Evolutionary conservation across 1,139 yeast genomes (phyloP).

Genomic region (Pichia sp.): DNA sequence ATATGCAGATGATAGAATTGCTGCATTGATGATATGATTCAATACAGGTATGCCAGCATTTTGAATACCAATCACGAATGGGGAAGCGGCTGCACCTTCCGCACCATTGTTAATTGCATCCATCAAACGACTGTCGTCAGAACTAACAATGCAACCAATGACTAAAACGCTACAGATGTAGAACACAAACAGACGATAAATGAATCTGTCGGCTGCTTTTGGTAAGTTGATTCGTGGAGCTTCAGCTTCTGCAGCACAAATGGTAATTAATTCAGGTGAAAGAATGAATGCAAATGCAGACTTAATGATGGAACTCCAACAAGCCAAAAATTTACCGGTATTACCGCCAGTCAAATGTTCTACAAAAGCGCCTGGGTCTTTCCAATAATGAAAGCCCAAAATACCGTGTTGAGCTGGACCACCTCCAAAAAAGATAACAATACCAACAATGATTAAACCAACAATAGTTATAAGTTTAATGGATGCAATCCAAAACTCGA

Average conservation of each 20-base stretch:
- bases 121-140: constrained; percentile 29
- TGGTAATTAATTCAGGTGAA: constrained; percentile 43
- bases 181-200: constrained; percentile 39
- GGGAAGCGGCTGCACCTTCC: constrained; percentile 26
- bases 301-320: constrained; percentile 56
- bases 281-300: constrained; percentile 77
- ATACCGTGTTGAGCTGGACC: constrained; percentile 30
- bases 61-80: constrained; percentile 41
- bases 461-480: constrained; percentile 30
- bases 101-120: constrained; percentile 24
- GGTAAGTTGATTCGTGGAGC: constrained; percentile 39
- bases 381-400: constrained; percentile 59
- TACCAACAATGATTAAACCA: constrained; percentile 29
- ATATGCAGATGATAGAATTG: constrained; percentile 32
- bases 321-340: constrained; percentile 41
- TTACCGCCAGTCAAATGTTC: constrained; percentile 38
- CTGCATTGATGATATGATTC: constrained; percentile 32
- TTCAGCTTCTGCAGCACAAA: constrained; percentile 40
- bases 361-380: constrained; percentile 48
- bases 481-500: constrained; percentile 45
- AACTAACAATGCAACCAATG: constrained; percentile 38
- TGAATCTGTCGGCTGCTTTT: constrained; percentile 39
- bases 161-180: constrained; percentile 36
- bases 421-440: constrained; percentile 38
- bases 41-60: constrained; percentile 26